Evolutionary conservation across 495 filamentous ascomycete genomes (phyloP).

Genomic region (Penicillium salamii): DNA sequence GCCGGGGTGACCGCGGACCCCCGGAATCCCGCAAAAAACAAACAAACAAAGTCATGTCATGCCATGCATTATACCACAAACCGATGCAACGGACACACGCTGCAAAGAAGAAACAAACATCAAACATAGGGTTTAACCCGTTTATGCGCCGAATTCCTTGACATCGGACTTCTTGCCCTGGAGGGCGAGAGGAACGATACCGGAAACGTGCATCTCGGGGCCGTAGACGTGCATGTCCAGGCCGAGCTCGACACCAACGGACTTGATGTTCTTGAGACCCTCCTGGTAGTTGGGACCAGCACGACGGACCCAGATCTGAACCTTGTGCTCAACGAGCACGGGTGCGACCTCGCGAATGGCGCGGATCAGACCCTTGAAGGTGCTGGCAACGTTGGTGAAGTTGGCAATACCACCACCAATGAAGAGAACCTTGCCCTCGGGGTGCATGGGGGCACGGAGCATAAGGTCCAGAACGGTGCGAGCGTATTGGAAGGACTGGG

Average conservation of each 20-base stretch:
- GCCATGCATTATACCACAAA: slow-evolving; percentile 47
- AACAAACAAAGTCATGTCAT: slow-evolving; percentile 40
- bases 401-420: slow-evolving; percentile 99
- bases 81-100: slow-evolving; percentile 37
- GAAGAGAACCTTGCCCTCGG: slow-evolving; percentile 97
- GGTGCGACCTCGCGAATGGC: slow-evolving; percentile 89
- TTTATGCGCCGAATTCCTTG: slow-evolving; percentile 51
- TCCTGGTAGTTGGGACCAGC: slow-evolving; percentile 99
- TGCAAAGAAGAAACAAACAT: slow-evolving; percentile 27
- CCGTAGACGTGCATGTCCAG: slow-evolving; percentile 96
- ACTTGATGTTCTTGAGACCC: slow-evolving; percentile 99
- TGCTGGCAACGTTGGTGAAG: slow-evolving; percentile 96
- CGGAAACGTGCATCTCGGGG: slow-evolving; percentile 87
- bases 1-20: slow-evolving; percentile 11
- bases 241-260: slow-evolving; percentile 86
- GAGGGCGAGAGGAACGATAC: slow-evolving; percentile 67
- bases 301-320: slow-evolving; percentile 98
- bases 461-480: slow-evolving; percentile 95
- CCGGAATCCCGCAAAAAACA: slow-evolving; percentile 20
- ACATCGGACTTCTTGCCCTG: slow-evolving; percentile 55
- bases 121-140: slow-evolving; percentile 11
- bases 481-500: slow-evolving; percentile 97
- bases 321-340: slow-evolving; percentile 89
- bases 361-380: slow-evolving; percentile 99
- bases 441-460: slow-evolving; percentile 82